Conservation (phyloP, 1,284 basidiomycete genomes). For the Boletus chippewaensis region DNA sequence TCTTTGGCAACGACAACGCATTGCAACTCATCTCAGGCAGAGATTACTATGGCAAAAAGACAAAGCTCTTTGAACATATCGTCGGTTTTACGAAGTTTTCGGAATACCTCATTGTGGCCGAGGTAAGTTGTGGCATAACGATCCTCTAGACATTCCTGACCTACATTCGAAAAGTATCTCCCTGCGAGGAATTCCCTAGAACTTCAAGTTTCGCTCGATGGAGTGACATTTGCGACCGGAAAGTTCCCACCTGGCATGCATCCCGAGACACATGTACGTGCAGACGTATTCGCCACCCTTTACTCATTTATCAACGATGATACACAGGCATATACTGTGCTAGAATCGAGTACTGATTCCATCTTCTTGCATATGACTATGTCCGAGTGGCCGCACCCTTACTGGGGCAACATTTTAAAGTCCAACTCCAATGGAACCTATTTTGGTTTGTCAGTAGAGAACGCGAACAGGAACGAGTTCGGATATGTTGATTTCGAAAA, state of each 20-base stretch:
- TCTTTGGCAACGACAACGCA: constrained; percentile 54
- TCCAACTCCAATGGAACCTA: constrained; percentile 99
- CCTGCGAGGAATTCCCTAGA: constrained; percentile 57
- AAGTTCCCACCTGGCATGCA: constrained; percentile 88
- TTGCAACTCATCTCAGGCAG: constrained; percentile 77
- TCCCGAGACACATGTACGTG: constrained; percentile 76
- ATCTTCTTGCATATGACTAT: constrained; percentile 97
- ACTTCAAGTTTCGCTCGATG: constrained; percentile 90
- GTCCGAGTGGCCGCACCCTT: constrained; percentile 64
- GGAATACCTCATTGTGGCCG: constrained; percentile 90
- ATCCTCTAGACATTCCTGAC: neutral
- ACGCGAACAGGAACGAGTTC: constrained; percentile 81
- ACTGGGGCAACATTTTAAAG: constrained; percentile 91
- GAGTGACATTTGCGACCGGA: constrained; percentile 75
- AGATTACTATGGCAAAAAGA: constrained; percentile 69
- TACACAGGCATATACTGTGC: constrained; percentile 79
- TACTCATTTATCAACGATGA: constrained; percentile 1
- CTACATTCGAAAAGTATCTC: constrained; percentile 45
- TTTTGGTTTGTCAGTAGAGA: constrained; percentile 79
- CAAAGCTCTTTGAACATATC: constrained; percentile 77
- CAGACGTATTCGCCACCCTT: neutral
- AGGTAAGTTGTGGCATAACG: constrained; percentile 46
- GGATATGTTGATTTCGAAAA: constrained; percentile 99
- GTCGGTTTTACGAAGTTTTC: constrained; percentile 97
- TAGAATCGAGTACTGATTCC: constrained; percentile 90